Percentiles rank a stretch among this genome's conserved stretches.
These are phyloP conservation scores for Fusarium decemcellulare DNA, from an alignment of 2,329 filamentous ascomycete species.

Conservation along the genomic window DNA sequence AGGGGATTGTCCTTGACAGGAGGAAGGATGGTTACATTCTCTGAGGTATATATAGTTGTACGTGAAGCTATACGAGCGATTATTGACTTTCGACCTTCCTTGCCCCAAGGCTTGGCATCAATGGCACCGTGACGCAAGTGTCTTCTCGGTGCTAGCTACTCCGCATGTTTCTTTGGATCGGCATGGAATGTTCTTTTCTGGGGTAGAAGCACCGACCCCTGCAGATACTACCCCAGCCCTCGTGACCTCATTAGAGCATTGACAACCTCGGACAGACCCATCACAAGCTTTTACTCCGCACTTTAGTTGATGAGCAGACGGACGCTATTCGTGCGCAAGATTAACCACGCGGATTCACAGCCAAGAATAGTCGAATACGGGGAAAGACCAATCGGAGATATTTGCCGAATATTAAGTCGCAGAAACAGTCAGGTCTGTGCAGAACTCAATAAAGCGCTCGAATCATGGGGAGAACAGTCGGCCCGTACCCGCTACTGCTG, in stretches of 20 bases:
- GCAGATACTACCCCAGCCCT: conserved; percentile 1
- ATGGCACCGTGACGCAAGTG: neutral
- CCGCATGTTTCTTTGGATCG: conserved; percentile 14
- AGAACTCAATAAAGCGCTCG: neutral
- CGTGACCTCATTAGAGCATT: neutral
- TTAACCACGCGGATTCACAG: neutral
- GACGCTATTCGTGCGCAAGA: conserved; percentile 29
- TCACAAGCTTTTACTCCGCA: conserved; percentile 21
- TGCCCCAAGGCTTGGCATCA: neutral
- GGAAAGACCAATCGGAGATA: too few relatives aligned
- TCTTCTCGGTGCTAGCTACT: neutral
- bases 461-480: neutral
- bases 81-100: too few relatives aligned
- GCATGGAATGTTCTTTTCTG: conserved; percentile 8
- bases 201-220: conserved; percentile 24
- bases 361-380: too few relatives aligned
- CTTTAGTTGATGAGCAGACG: neutral
- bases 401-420: too few relatives aligned
- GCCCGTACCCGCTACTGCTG: too few relatives aligned
- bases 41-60: too few relatives aligned
- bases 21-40: too few relatives aligned
- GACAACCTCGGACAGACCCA: neutral
- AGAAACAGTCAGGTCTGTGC: too few relatives aligned
- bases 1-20: neutral
- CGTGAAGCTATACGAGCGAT: too few relatives aligned